Evolutionary conservation across 1,139 yeast species (phyloP).

Genomic region (Candida freyschussii): DNA sequence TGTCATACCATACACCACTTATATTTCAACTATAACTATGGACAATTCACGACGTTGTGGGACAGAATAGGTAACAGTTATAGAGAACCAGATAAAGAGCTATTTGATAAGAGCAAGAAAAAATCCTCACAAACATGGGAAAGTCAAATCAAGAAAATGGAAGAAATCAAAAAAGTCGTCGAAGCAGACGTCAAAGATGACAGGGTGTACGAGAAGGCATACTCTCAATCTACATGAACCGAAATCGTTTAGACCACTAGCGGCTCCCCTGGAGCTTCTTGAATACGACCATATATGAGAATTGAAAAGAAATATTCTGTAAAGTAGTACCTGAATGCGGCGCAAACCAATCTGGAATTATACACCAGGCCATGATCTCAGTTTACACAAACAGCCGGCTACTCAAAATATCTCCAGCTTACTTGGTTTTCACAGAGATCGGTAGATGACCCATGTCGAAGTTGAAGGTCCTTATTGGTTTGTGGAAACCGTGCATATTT

Average conservation of each 20-base stretch:
- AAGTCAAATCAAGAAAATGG: constrained; percentile 72
- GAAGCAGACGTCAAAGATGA: constrained; percentile 73
- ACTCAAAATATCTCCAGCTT: too few species aligned
- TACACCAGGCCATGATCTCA: too few species aligned
- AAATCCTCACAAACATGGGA: constrained; percentile 63
- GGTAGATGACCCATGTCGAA: too few species aligned
- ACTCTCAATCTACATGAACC: too few species aligned
- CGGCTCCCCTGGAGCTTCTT: too few species aligned
- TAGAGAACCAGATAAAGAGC: constrained; percentile 83
- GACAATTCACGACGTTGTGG: constrained; percentile 97
- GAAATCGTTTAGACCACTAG: too few species aligned
- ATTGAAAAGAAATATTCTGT: too few species aligned
- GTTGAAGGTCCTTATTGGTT: constrained; percentile 3
- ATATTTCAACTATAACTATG: constrained; percentile 95
- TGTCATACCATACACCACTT: constrained; percentile 96
- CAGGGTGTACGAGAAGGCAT: constrained; percentile 44
- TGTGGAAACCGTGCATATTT: constrained; percentile 1
- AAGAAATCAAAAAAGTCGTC: constrained; percentile 67
- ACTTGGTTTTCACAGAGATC: too few species aligned
- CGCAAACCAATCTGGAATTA: too few species aligned
- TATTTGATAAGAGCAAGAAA: constrained; percentile 63
- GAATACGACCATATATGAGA: too few species aligned
- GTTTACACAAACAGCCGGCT: too few species aligned
- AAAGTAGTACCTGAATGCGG: too few species aligned
- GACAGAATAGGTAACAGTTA: constrained; percentile 93